Conservation (phyloP, 2,329 filamentous ascomycete genomes). For the Monosporascus sp. region DNA sequence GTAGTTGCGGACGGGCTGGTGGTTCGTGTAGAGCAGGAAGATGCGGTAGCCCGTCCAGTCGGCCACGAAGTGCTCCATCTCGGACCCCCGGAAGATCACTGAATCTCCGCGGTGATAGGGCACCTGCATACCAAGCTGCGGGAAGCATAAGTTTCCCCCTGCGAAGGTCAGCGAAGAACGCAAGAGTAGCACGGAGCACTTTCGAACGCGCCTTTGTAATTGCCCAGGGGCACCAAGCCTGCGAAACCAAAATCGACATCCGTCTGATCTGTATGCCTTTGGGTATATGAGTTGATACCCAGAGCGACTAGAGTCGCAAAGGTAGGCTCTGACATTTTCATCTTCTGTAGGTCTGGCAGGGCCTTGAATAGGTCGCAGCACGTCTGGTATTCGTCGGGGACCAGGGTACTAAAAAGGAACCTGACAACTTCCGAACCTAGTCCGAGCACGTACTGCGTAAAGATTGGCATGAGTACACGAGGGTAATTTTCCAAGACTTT, state of each 20-base stretch:
- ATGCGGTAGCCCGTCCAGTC: constrained; percentile 10
- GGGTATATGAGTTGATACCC: constrained; percentile 4
- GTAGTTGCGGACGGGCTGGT: constrained; percentile 9
- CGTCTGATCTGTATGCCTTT: constrained; percentile 5
- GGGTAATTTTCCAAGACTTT: neutral
- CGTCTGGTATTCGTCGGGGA: constrained; percentile 1
- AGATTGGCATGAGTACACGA: neutral
- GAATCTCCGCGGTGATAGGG: constrained; percentile 5
- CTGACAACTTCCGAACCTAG: constrained; percentile 4
- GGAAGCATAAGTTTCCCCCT: constrained; percentile 9
- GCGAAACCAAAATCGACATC: constrained; percentile 9
- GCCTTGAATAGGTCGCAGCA: constrained; percentile 2
- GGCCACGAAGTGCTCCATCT: constrained; percentile 9
- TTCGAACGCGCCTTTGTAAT: constrained; percentile 5
- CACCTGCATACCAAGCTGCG: constrained; percentile 6
- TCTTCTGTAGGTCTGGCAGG: neutral
- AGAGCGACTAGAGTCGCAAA: constrained; percentile 3
- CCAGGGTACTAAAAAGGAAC: constrained; percentile 2
- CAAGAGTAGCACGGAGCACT: neutral
- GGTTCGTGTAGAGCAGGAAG: constrained; percentile 9
- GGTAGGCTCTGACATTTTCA: constrained; percentile 4
- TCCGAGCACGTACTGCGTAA: constrained; percentile 1
- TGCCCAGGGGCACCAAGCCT: constrained; percentile 5
- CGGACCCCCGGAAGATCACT: constrained; percentile 6
- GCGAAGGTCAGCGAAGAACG: too few relatives aligned